Conservation (phyloP, 495 filamentous ascomycete species). For the Pyrenopolyporus hunteri region DNA sequence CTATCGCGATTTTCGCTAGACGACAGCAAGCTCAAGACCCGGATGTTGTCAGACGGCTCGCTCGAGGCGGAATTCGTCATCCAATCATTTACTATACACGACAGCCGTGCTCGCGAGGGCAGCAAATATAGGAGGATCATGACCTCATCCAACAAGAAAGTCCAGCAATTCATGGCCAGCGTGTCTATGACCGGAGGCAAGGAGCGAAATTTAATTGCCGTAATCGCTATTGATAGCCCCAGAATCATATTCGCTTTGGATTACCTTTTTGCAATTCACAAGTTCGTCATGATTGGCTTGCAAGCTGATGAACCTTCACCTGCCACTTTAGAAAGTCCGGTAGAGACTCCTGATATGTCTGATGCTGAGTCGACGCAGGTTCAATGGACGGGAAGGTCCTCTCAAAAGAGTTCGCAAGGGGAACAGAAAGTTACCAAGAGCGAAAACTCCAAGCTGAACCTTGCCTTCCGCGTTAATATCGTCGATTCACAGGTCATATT, state of each 20-base stretch:
- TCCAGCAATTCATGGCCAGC: slow-evolving; percentile 98
- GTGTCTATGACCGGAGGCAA: slow-evolving; percentile 88
- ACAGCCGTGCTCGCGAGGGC: slow-evolving; percentile 81
- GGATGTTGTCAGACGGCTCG: slow-evolving; percentile 93
- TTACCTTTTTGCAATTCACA: slow-evolving; percentile 88
- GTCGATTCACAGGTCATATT: slow-evolving; percentile 96
- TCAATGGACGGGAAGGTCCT: slow-evolving; percentile 40
- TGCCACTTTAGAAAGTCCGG: slow-evolving; percentile 58
- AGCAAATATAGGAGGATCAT: slow-evolving; percentile 99
- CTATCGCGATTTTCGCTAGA: slow-evolving; percentile 93
- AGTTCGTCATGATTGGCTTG: slow-evolving; percentile 73
- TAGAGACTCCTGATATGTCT: slow-evolving; percentile 64
- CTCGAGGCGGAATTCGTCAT: slow-evolving; percentile 93
- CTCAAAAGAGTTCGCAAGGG: slow-evolving; percentile 30
- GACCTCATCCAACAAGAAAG: slow-evolving; percentile 91
- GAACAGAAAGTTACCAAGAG: slow-evolving; percentile 18
- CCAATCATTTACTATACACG: slow-evolving; percentile 91
- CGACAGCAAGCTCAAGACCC: slow-evolving; percentile 85
- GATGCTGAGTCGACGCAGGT: slow-evolving; percentile 60
- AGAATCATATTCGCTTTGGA: slow-evolving; percentile 93
- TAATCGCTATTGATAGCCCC: slow-evolving; percentile 95
- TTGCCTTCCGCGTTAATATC: slow-evolving; percentile 91
- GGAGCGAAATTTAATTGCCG: slow-evolving; percentile 82
- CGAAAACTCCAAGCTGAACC: slow-evolving; percentile 63
- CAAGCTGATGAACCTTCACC: slow-evolving; percentile 64